phyloP scores from a whole-genome alignment of 768 basidiomycete genomes.

The Auriscalpium vulgare region DNA sequence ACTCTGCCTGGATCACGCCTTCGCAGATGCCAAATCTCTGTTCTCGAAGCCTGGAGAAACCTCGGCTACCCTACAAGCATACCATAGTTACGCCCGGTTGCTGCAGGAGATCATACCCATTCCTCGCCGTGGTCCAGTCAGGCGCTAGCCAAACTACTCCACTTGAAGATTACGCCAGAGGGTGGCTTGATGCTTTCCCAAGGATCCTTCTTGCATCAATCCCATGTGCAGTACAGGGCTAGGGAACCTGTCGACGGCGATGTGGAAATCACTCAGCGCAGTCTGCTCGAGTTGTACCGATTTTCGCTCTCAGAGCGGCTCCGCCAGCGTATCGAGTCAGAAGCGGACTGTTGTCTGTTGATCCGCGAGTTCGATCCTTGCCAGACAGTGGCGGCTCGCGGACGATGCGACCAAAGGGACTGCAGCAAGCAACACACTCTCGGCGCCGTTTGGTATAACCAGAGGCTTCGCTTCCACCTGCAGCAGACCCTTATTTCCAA shows the following conservation, averaged over 20 bases:
- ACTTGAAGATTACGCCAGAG: not conserved
- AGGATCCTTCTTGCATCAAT: not conserved
- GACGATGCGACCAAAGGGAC: conserved; percentile 1
- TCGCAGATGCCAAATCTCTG: not conserved
- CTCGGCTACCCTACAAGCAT: not conserved
- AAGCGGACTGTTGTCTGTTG: not conserved
- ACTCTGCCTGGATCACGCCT: conserved; percentile 9
- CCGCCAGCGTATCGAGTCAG: not conserved
- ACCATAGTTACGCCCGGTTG: conserved; percentile 1
- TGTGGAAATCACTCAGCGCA: not conserved
- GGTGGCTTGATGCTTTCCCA: not conserved
- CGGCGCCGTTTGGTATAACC: conserved; percentile 5
- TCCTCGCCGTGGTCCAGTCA: not conserved
- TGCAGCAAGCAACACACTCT: conserved; percentile 7
- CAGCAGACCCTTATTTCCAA: conserved; percentile 3
- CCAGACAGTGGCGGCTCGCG: not conserved
- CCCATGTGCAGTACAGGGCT: not conserved
- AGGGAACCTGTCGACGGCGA: not conserved
- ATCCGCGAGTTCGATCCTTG: conserved; percentile 11
- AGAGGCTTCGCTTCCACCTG: conserved; percentile 7
- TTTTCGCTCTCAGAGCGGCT: conserved; percentile 1
- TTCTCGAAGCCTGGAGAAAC: not conserved
- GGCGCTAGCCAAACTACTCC: not conserved
- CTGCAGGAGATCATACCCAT: not conserved
- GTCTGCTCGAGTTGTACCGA: not conserved